Percentiles rank a stretch among this genome's conserved stretches.
phyloP scores from a whole-genome alignment of 108 stramenopile genomes.

The Cylindrotheca fusiformis region DNA sequence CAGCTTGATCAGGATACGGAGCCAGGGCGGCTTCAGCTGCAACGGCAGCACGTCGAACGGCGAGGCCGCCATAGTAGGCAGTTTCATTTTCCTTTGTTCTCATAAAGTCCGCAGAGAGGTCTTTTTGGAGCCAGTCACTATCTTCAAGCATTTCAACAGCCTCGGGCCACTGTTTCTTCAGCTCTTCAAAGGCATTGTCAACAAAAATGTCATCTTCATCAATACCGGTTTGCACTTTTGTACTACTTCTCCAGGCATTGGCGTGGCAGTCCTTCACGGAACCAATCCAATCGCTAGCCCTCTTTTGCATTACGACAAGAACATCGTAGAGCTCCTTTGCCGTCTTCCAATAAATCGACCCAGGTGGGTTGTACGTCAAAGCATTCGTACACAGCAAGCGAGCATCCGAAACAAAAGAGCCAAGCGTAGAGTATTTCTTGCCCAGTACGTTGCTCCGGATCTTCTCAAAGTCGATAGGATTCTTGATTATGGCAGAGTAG shows the following conservation, averaged over 20 bases:
- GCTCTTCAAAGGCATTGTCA: conserved; percentile 55
- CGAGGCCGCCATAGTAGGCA: conserved; percentile 78
- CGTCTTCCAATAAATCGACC: conserved; percentile 69
- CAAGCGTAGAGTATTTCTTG: conserved; percentile 58
- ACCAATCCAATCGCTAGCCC: conserved; percentile 66
- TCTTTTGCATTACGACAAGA: conserved; percentile 56
- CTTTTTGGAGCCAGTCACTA: conserved; percentile 53
- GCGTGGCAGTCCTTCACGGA: conserved; percentile 72
- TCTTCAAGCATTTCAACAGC: conserved; percentile 69
- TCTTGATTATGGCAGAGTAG: conserved; percentile 57
- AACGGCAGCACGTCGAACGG: conserved; percentile 59
- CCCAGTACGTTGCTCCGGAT: conserved; percentile 58
- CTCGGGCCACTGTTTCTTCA: conserved; percentile 70
- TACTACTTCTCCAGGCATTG: conserved; percentile 14
- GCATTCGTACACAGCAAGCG: conserved; percentile 68
- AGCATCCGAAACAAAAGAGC: conserved; percentile 67
- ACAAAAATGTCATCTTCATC: conserved; percentile 23
- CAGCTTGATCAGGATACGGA: conserved; percentile 34
- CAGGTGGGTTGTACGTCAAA: conserved; percentile 71
- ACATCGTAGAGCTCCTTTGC: conserved; percentile 67
- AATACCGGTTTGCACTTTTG: conserved; percentile 7
- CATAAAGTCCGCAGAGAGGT: conserved; percentile 57
- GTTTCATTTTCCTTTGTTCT: conserved; percentile 83
- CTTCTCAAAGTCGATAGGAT: conserved; percentile 75
- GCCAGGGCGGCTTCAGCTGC: conserved; percentile 67